Percentiles rank a stretch among this genome's conserved stretches.
These are phyloP conservation scores for Hordeum pubiflorum DNA, from an alignment of 202 grass and related monocot species.

Conservation along the genomic window DNA sequence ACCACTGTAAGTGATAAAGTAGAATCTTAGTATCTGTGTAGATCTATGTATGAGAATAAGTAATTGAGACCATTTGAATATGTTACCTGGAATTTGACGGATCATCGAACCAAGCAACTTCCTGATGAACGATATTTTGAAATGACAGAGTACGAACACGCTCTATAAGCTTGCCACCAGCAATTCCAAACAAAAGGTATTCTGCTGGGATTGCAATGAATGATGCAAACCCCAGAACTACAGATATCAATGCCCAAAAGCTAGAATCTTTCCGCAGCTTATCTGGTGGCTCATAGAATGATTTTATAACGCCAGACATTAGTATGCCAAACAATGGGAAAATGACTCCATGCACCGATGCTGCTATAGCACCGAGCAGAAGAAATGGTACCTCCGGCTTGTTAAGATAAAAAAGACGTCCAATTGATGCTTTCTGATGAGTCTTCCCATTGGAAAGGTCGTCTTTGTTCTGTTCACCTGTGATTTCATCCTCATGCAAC, in stretches of 20 bases:
- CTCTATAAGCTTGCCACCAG: constrained; percentile 71
- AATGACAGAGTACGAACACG: constrained; percentile 57
- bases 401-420: constrained; percentile 54
- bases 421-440: constrained; percentile 38
- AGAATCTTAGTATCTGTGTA: neutral
- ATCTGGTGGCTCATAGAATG: constrained; percentile 60
- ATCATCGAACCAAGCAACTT: constrained; percentile 81
- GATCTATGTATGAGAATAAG: neutral
- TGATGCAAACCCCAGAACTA: constrained; percentile 34
- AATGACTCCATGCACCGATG: constrained; percentile 53
- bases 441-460: constrained; percentile 9
- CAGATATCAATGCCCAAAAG: constrained; percentile 62
- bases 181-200: constrained; percentile 67
- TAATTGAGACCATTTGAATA: constrained; percentile 3
- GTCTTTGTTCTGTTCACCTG: constrained; percentile 22
- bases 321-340: constrained; percentile 57
- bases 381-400: constrained; percentile 59
- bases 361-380: constrained; percentile 52
- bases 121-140: constrained; percentile 56
- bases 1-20: constrained; percentile 42
- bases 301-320: constrained; percentile 56
- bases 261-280: constrained; percentile 51
- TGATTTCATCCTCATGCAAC: constrained; percentile 27
- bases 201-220: constrained; percentile 36
- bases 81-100: constrained; percentile 62